Evolutionary conservation across 352 stramenopile genomes (phyloP), one percentile per base, ranked within the genome.

Genomic region (Globisporangium spiculum): DNA sequence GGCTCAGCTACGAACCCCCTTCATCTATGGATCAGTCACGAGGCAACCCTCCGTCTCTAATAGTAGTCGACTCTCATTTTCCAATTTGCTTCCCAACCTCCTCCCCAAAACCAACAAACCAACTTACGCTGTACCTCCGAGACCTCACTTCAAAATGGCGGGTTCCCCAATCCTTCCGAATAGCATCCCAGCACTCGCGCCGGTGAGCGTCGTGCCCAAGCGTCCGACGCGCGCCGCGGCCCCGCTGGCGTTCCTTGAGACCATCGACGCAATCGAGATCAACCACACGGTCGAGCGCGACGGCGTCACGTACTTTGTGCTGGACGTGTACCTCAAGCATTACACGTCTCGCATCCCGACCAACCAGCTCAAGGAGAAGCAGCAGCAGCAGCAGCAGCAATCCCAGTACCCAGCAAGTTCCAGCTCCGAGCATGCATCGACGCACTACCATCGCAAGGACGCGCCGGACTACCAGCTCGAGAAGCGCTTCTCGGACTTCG

Each of bases 241-340:
- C 1, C 65, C 65, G 14, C 36, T 65, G 32, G 65, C 41, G 57
- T 70, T 70, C n/a, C 65, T 80, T 20, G 62, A 76, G 18, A 69
- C 68, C 48, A 80, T 80, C 56, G 68, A 72, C 41, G 65, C 60
- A 16, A 27, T 78, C 32, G 75, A 81, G 65, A 68, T 81, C 62
- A 63, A 64, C 32, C 54, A 57, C 22, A 64, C 66, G 18, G 52
- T 73, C 36, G 65, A 73, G 57, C 69, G 67, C 63, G 34, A 77
- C 63, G 60, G 60, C 14, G 64, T 69, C 24, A 52, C 61, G 26
- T 78, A 77, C 70, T 81, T 76, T 58, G 71, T 76, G 22, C 69
- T 81, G 61, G 76, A 90, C 48, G 73, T 92, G 16, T 92, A 75
- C 71, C 68, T 90, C 4, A 66, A 90, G 67, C 77, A 80, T 62